These are phyloP conservation scores for Salvia rosmarinus DNA, from an alignment of 257 asterid species.

Conservation along the genomic window DNA sequence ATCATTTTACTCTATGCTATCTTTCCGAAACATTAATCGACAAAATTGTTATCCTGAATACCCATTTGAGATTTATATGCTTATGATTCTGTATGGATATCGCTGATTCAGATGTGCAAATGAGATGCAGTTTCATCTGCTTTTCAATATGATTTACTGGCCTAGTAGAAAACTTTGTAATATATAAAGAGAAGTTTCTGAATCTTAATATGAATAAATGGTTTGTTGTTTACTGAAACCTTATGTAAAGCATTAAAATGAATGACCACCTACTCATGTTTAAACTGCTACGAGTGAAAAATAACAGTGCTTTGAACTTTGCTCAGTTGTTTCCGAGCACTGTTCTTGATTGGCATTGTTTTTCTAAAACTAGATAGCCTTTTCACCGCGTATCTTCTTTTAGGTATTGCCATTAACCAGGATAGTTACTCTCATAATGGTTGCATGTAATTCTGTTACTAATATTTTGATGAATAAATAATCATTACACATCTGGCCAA, in stretches of 20 bases:
- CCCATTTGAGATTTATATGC: neutral
- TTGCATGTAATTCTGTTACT: no score
- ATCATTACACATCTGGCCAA: neutral
- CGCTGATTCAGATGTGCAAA: slow-evolving; percentile 5
- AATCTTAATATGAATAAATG: neutral
- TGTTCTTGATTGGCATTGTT: slow-evolving; percentile 15
- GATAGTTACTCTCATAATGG: no score
- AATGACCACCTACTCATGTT: neutral
- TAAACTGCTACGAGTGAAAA: neutral
- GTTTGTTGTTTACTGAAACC: slow-evolving; percentile 4
- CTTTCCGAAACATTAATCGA: neutral
- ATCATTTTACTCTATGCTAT: neutral
- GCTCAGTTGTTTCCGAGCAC: slow-evolving; percentile 11
- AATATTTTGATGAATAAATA: neutral
- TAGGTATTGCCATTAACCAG: neutral
- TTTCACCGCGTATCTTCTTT: neutral
- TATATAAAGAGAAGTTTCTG: slow-evolving; percentile 13
- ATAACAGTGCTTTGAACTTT: slow-evolving; percentile 8
- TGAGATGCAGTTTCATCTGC: slow-evolving; percentile 18
- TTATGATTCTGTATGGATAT: neutral
- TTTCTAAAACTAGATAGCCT: slow-evolving; percentile 1
- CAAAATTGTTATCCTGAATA: neutral
- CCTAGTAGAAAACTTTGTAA: slow-evolving; percentile 1
- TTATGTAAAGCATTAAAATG: slow-evolving; percentile 18
- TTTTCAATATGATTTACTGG: neutral